Evolutionary conservation across 2,329 filamentous ascomycete genomes (phyloP).

Genomic region (Ophiocordyceps camponoti-floridani): DNA sequence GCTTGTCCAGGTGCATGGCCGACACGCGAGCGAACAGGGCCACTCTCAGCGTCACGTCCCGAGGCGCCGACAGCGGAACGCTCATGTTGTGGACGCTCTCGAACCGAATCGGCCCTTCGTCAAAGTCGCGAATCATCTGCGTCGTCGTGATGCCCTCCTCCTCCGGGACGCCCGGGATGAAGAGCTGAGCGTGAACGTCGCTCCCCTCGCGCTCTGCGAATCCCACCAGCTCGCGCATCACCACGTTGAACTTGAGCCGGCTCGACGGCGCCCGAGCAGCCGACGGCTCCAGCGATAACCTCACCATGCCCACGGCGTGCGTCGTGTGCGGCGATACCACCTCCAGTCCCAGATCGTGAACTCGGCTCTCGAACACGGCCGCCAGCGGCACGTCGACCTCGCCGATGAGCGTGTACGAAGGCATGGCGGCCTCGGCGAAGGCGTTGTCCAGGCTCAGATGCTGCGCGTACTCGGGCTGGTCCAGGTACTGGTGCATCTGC

Average conservation of each 20-base stretch:
- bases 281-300: constrained; percentile 81
- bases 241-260: constrained; percentile 93
- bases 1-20: constrained; percentile 86
- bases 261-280: constrained; percentile 82
- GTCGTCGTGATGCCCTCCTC: constrained; percentile 88
- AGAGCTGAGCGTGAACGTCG: constrained; percentile 92
- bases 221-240: constrained; percentile 90
- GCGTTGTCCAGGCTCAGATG: constrained; percentile 88
- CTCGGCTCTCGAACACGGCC: constrained; percentile 83
- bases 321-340: constrained; percentile 85
- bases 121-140: constrained; percentile 84
- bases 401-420: constrained; percentile 79
- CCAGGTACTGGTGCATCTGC: constrained; percentile 91
- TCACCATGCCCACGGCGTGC: constrained; percentile 77
- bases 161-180: constrained; percentile 77
- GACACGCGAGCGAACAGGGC: constrained; percentile 86
- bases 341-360: constrained; percentile 86
- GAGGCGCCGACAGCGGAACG: constrained; percentile 55
- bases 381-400: constrained; percentile 84
- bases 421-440: constrained; percentile 80
- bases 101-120: constrained; percentile 81
- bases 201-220: constrained; percentile 93
- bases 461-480: constrained; percentile 84
- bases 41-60: constrained; percentile 60
- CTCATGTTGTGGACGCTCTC: constrained; percentile 99